phyloP scores from a whole-genome alignment of 2,329 filamentous ascomycete genomes.

The Scopulariopsis brevicaulis region DNA sequence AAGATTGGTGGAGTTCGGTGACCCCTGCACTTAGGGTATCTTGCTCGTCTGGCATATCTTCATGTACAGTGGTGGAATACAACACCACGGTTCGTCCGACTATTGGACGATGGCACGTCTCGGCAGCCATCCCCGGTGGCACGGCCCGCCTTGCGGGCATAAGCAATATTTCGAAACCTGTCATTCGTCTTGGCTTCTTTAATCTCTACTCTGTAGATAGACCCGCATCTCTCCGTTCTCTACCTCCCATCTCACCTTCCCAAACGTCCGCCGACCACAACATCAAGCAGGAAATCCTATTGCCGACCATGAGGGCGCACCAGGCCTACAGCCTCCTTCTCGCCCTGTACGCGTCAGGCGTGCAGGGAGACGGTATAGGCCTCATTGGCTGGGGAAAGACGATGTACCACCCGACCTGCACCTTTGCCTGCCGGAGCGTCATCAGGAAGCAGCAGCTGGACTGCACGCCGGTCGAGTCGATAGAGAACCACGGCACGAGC shows the following conservation, averaged over 20 bases:
- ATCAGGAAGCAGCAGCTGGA: constrained; percentile 13
- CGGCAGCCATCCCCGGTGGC: neutral
- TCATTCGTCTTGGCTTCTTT: neutral
- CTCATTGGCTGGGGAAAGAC: constrained; percentile 8
- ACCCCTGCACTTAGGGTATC: too few relatives aligned
- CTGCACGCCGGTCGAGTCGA: constrained; percentile 15
- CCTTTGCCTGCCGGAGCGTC: constrained; percentile 20
- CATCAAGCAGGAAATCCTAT: too few relatives aligned
- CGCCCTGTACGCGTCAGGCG: neutral
- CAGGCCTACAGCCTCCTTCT: neutral
- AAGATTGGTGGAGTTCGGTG: too few relatives aligned
- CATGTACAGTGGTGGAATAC: neutral
- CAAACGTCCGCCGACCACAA: neutral
- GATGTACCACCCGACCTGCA: constrained; percentile 12
- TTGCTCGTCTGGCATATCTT: too few relatives aligned
- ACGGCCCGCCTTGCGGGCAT: neutral
- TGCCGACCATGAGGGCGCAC: neutral
- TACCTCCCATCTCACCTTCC: neutral
- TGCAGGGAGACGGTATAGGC: constrained; percentile 3
- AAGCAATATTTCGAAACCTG: neutral
- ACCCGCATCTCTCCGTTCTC: neutral
- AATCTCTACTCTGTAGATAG: neutral
- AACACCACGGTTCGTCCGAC: neutral
- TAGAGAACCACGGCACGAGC: constrained; percentile 12
- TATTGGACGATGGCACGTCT: neutral